Percentiles rank a stretch among this genome's conserved stretches.
phyloP scores from a whole-genome alignment of 2,329 filamentous ascomycete genomes.

The Apiospora hydei region DNA sequence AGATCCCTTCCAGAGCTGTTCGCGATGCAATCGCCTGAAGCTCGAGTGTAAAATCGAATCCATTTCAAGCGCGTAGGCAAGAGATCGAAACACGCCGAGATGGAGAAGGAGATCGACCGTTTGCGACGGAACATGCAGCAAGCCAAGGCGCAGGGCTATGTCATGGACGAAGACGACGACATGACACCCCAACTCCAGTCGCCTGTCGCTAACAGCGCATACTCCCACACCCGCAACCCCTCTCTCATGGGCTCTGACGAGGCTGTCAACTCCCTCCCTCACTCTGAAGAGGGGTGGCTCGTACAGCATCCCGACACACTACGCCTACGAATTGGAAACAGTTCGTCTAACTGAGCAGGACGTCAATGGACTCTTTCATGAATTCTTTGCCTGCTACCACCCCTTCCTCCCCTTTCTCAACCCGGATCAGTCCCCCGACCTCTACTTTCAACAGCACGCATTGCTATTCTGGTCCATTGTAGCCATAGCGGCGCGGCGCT shows the following conservation, averaged over 20 bases:
- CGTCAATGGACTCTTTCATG: conserved; percentile 71
- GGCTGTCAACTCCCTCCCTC: conserved; percentile 69
- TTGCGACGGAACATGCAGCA: conserved; percentile 67
- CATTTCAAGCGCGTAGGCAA: conserved; percentile 86
- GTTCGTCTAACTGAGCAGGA: conserved; percentile 70
- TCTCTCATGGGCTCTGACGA: conserved; percentile 74
- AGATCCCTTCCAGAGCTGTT: conserved; percentile 80
- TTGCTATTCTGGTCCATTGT: conserved; percentile 88
- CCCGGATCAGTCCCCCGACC: conserved; percentile 69
- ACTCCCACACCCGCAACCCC: conserved; percentile 66
- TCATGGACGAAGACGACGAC: conserved; percentile 58
- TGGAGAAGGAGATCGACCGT: conserved; percentile 82
- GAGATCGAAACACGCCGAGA: conserved; percentile 82
- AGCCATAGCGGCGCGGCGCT: conserved; percentile 77
- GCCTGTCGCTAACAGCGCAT: conserved; percentile 64
- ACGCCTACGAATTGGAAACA: conserved; percentile 68
- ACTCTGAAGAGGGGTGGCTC: conserved; percentile 71
- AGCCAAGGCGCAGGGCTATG: conserved; percentile 66
- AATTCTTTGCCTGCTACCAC: conserved; percentile 80
- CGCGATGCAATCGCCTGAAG: conserved; percentile 79
- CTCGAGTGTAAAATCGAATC: conserved; percentile 87
- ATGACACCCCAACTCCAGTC: conserved; percentile 63
- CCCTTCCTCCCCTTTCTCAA: conserved; percentile 80
- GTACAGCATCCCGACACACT: conserved; percentile 64
- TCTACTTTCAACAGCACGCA: conserved; percentile 78